Percentiles rank a stretch among this genome's conserved stretches.
Conservation (phyloP, 768 basidiomycete genomes). For the Pisolithus orientalis region DNA sequence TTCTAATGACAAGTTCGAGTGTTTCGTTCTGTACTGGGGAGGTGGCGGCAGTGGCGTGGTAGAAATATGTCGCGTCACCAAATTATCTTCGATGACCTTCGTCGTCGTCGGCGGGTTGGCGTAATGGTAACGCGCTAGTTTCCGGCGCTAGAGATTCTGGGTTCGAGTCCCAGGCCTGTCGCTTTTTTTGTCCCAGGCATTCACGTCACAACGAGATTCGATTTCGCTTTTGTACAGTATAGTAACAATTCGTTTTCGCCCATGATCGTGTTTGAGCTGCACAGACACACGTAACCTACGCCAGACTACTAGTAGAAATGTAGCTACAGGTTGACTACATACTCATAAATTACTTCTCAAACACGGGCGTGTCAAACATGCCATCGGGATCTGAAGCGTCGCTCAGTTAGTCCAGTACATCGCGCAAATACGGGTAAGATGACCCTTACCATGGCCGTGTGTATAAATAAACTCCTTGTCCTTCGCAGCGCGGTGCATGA, state of each 20-base stretch:
- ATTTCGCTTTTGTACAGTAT: no score
- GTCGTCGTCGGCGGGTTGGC: conserved; percentile 42
- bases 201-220: no score
- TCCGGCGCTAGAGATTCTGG: conserved; percentile 59
- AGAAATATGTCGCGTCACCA: neutral
- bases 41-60: conserved; percentile 8
- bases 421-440: neutral
- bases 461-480: conserved; percentile 56
- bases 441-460: conserved; percentile 48
- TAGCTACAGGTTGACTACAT: neutral
- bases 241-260: no score
- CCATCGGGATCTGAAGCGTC: conserved; percentile 25
- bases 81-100: neutral
- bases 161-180: conserved; percentile 61
- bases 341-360: conserved; percentile 11
- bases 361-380: conserved; percentile 42
- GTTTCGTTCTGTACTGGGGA: no score
- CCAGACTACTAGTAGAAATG: neutral
- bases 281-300: neutral
- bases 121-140: conserved; percentile 64
- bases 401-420: neutral
- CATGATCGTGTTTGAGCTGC: no score
- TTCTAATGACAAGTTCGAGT: neutral
- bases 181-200: conserved; percentile 21
- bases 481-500: conserved; percentile 56